phyloP scores from a whole-genome alignment of 352 stramenopile genomes.

The Stephanocyclus meneghinianus region DNA sequence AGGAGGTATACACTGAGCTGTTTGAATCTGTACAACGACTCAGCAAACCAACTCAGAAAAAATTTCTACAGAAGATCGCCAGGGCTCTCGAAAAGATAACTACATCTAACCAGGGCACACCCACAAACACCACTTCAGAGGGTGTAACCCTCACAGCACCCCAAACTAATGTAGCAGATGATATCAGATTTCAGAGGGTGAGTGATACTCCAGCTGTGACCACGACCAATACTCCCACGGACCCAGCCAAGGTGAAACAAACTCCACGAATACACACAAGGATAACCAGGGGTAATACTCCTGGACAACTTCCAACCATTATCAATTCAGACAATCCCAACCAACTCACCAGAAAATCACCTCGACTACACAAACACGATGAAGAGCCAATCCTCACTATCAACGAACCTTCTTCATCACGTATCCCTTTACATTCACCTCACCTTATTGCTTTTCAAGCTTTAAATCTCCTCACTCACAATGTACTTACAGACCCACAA shows the following conservation, averaged over 20 bases:
- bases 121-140: neutral
- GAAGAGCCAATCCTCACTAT: slow-evolving; percentile 11
- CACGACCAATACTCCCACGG: neutral
- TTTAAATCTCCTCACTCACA: neutral
- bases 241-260: neutral
- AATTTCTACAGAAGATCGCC: neutral
- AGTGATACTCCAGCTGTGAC: neutral
- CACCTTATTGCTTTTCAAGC: slow-evolving; percentile 2
- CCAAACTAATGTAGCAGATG: slow-evolving; percentile 1
- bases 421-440: neutral
- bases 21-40: slow-evolving; percentile 3
- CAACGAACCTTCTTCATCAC: neutral
- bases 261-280: neutral
- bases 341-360: neutral
- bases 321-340: neutral
- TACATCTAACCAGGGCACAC: neutral
- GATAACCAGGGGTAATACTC: neutral
- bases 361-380: neutral
- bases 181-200: slow-evolving; percentile 2
- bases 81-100: slow-evolving; percentile 1
- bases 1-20: slow-evolving; percentile 8
- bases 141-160: too few relatives aligned
- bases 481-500: neutral
- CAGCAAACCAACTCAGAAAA: neutral
- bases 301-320: neutral